Conservation (phyloP, 140 eudicot species). For the Anethum foeniculum region DNA sequence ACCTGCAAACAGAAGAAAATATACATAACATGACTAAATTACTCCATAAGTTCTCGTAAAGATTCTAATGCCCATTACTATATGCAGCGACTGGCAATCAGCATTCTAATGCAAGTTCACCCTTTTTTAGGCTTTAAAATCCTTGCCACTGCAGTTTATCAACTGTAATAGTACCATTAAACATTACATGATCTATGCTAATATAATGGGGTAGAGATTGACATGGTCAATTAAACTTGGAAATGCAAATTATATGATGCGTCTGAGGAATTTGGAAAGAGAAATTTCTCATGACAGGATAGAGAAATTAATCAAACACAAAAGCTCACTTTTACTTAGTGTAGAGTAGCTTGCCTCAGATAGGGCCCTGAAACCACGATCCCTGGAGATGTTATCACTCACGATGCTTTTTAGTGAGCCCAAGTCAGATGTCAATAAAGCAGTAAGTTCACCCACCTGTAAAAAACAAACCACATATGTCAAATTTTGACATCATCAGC, state of each 20-base stretch:
- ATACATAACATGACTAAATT: not conserved
- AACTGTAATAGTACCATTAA: not conserved
- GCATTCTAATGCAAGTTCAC: not conserved
- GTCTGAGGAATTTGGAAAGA: conserved; percentile 4
- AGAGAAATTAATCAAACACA: conserved; percentile 37
- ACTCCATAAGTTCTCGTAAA: conserved; percentile 7
- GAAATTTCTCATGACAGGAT: conserved; percentile 24
- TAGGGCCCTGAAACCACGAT: conserved; percentile 98
- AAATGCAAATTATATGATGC: conserved; percentile 3
- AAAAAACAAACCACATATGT: conserved; percentile 14
- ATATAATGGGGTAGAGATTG: not conserved
- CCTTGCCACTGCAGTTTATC: not conserved
- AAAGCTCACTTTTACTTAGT: conserved; percentile 81
- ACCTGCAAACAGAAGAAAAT: conserved; percentile 46
- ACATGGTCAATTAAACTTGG: not conserved
- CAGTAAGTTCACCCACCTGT: conserved; percentile 96
- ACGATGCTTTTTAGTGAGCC: conserved; percentile 80
- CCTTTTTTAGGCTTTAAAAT: not conserved
- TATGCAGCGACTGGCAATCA: not conserved
- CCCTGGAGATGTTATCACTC: conserved; percentile 86
- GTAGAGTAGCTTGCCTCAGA: conserved; percentile 99
- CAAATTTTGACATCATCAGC: not conserved
- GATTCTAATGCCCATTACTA: not conserved
- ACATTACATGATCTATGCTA: not conserved
- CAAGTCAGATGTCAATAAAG: conserved; percentile 87